A percentile compares a stretch with the other conserved stretches of the same genome.
These are phyloP conservation scores for Aspergillus aculeatinus DNA, from an alignment of 2,329 filamentous ascomycete species.

Conservation along the genomic window DNA sequence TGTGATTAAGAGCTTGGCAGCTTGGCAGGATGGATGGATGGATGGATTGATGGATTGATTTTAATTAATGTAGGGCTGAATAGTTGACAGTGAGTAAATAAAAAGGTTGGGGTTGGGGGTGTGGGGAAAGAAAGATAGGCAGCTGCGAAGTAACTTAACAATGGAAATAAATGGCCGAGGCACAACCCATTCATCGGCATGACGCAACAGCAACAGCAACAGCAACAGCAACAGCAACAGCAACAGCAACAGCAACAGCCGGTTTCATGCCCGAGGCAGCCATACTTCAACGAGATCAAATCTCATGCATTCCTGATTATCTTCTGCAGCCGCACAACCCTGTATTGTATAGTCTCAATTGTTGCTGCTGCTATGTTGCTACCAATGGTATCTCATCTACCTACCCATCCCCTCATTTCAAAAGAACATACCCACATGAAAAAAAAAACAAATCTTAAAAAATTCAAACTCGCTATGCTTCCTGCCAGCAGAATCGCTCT, in stretches of 20 bases:
- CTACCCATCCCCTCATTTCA: neutral
- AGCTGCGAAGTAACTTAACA: neutral
- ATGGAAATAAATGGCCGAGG: neutral
- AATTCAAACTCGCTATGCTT: neutral
- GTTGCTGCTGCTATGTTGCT: neutral
- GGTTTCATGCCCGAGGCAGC: neutral
- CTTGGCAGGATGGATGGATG: neutral
- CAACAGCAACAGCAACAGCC: neutral
- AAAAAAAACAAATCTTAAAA: neutral
- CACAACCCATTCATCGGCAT: neutral
- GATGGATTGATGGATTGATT: too few species aligned
- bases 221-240: too few species aligned
- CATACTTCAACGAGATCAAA: neutral
- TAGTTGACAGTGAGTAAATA: neutral
- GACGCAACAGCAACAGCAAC: neutral
- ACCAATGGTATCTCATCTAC: neutral
- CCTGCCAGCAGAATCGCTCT: constrained; percentile 10
- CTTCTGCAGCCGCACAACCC: neutral
- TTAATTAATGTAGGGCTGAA: neutral
- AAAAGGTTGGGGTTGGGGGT: neutral
- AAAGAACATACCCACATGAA: neutral
- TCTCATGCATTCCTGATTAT: neutral
- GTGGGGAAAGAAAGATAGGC: neutral
- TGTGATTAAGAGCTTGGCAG: neutral
- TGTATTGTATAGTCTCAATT: too few species aligned